Conservation (phyloP, 2,329 filamentous ascomycete species). For the Diplodia intermedia region DNA sequence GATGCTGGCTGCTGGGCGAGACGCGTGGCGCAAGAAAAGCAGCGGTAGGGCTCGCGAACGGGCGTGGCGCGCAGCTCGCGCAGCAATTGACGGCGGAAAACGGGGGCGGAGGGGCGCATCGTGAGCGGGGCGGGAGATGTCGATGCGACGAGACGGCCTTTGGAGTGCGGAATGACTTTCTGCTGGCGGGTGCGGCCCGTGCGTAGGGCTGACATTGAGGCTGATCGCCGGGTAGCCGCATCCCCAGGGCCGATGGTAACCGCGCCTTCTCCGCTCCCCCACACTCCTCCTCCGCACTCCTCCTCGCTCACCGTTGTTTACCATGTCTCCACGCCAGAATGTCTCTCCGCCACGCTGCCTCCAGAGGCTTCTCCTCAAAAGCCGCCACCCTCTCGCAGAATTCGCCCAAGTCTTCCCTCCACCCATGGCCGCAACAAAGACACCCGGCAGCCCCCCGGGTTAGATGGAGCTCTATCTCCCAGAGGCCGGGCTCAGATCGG, state of each 20-base stretch:
- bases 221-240: not conserved
- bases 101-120: conserved; percentile 38
- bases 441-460: conserved; percentile 7
- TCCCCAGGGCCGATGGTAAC: conserved; percentile 41
- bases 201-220: conserved; percentile 32
- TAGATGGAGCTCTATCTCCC: conserved; percentile 58
- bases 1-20: conserved; percentile 47
- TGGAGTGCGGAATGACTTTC: conserved; percentile 29
- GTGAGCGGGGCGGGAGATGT: conserved; percentile 35
- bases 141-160: not conserved
- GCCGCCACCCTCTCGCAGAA: conserved; percentile 35
- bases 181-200: conserved; percentile 9
- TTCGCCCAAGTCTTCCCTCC: not conserved
- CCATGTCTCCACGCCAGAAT: conserved; percentile 43
- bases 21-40: conserved; percentile 59
- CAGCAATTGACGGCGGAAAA: conserved; percentile 44
- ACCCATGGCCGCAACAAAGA: conserved; percentile 18
- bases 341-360: conserved; percentile 44
- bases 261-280: conserved; percentile 27
- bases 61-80: conserved; percentile 33
- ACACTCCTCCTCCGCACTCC: conserved; percentile 36
- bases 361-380: conserved; percentile 32
- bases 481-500: conserved; percentile 66
- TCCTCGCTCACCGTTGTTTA: conserved; percentile 23
- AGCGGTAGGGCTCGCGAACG: conserved; percentile 50